Conservation (phyloP, 495 filamentous ascomycete species). For the Friedmanniomyces endolithicus region DNA sequence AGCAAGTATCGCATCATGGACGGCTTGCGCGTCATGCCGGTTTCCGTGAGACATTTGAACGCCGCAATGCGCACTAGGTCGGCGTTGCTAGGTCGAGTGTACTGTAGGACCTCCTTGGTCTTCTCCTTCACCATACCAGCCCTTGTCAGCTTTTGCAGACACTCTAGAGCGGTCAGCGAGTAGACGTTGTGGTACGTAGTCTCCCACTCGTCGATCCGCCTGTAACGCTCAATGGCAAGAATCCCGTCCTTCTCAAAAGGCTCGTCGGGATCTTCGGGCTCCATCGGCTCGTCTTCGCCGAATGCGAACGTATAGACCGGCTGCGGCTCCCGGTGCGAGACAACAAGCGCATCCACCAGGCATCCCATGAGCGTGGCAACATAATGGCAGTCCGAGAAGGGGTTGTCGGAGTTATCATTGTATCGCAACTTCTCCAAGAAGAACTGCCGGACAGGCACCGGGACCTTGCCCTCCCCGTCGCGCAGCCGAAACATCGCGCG, state of each 20-base stretch:
- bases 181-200: constrained; percentile 85
- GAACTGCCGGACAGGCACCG: constrained; percentile 60
- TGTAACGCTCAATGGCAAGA: constrained; percentile 77
- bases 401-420: constrained; percentile 86
- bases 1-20: constrained; percentile 58
- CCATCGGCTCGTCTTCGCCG: constrained; percentile 33
- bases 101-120: constrained; percentile 61
- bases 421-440: constrained; percentile 77
- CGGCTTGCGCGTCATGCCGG: constrained; percentile 54
- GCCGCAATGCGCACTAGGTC: constrained; percentile 72
- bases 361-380: constrained; percentile 69
- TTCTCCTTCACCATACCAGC: constrained; percentile 51
- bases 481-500: constrained; percentile 66
- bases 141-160: constrained; percentile 60
- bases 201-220: constrained; percentile 88
- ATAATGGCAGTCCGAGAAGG: constrained; percentile 74
- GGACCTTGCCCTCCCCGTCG: constrained; percentile 62
- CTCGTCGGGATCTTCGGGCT: constrained; percentile 26
- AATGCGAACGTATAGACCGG: constrained; percentile 34
- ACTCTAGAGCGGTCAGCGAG: constrained; percentile 69
- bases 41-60: constrained; percentile 66
- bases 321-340: constrained; percentile 14
- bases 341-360: constrained; percentile 60
- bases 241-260: constrained; percentile 57
- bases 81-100: constrained; percentile 62